Evolutionary conservation across 805 yeast genomes (phyloP), one percentile per base, ranked within the genome.

Genomic region (Allodekkera sacchari): DNA sequence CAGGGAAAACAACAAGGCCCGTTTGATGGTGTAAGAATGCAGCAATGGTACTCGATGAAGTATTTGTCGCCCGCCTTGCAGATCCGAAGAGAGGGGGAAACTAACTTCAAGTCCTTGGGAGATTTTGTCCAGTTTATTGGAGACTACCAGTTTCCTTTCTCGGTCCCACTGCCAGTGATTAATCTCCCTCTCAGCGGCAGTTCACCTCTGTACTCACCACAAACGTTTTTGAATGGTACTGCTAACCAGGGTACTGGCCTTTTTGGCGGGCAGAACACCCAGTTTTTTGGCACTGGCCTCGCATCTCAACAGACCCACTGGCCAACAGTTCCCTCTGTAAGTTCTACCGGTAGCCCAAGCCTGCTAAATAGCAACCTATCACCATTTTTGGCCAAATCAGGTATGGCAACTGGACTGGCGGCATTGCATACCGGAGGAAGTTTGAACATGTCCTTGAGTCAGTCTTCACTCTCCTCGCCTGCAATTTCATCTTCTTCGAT

Each of bases 1-100:
- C 53, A 65, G 25, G 83, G 82, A 4, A 65, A 57, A 31, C 76
- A 74, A 39, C 94, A 83, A 50, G 95, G 95, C 15, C 95, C 95
- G 3, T 84, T 84, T 55, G 63, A 64, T 28, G 85, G 88, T 3
- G 52, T 56, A 17, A 57, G 68, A 55, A 84, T 84, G 95, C 88
- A 82, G 41, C 73, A 63, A 31, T 84, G 95, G 95, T 73, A 68
- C 36, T 48, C 68, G 7, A 68, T 66, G 26, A 73, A 75, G 3
- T 82, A 78, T 55, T 62, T 83, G 42, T 59, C 59, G 24, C 63
- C 61, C 8, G 73, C 66, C 36, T 59, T 84, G 39, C 57, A 58
- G 25, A 59, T 85, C 34, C 66, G 80, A 34, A 68, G 89, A 20
- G 68, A 63, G 14, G 79, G 68, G 28, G 84, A 77, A 37, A 29